Evolutionary conservation across 83 land plant genomes (phyloP), one percentile per base, ranked within the genome.

Genomic region (Diphasiastrum complanatum): DNA sequence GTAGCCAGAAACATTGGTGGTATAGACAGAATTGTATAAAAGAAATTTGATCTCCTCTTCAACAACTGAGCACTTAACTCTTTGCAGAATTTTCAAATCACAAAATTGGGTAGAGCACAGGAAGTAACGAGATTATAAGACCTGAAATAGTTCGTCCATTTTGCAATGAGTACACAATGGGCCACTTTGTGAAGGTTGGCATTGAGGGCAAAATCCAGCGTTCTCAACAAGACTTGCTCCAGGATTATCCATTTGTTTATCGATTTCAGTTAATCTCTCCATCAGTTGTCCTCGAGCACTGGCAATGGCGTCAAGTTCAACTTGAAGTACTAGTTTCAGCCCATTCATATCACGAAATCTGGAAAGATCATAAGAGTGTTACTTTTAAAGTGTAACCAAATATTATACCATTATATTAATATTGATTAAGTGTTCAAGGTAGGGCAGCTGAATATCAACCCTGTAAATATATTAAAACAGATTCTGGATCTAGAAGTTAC

Each of bases 91-190:
- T n/a, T n/a, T n/a, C n/a, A n/a, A n/a, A n/a, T n/a, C n/a, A n/a
- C n/a, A n/a, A n/a, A n/a, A n/a, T n/a, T n/a, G n/a, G n/a, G n/a
- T n/a, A n/a, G n/a, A n/a, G n/a, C n/a, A n/a, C n/a, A n/a, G n/a
- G n/a, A n/a, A n/a, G n/a, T n/a, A n/a, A n/a, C n/a, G n/a, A n/a
- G n/a, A n/a, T n/a, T n/a, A n/a, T 52, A 45, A 23, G 60, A 95
- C 97, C 99, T 85, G 85, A 78, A 88, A 95, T 12, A 80, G 24
- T 24, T 80, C 77, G 60, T 89, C 89, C 41, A 81, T 69, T 79
- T 85, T 87, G 75, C 99, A 95, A 50, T 75, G 86, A 57, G 83
- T 62, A 71, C 99, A 95, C 29, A 71, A 33, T 27, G 74, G 66
- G 8, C 93, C 99, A 68, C 69, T 59, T 40, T 72, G 58, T 46